phyloP scores from a whole-genome alignment of 345 rosid species.

The Melastoma malabathricum region DNA sequence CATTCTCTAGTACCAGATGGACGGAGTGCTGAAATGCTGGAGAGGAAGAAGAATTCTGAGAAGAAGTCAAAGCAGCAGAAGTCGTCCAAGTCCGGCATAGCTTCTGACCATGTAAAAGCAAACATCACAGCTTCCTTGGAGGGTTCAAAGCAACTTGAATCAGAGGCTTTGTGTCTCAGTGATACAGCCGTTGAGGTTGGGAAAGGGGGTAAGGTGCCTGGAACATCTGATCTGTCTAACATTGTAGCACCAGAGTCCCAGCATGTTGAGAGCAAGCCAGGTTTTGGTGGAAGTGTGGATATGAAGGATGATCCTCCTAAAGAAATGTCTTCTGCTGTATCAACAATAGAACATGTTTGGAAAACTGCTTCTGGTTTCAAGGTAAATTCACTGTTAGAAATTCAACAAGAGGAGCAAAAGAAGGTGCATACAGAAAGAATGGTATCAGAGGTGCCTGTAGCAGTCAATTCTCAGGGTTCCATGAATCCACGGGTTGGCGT shows the following conservation, averaged over 20 bases:
- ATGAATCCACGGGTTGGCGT: constrained; percentile 74
- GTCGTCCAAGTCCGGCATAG: constrained; percentile 32
- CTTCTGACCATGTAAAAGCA: constrained; percentile 43
- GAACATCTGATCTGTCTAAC: too few species aligned
- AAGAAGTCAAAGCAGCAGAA: constrained; percentile 84
- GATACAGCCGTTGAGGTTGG: constrained; percentile 16
- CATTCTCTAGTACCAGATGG: constrained; percentile 19
- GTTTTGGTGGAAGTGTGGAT: constrained; percentile 18
- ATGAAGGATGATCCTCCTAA: constrained; percentile 20
- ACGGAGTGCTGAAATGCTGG: constrained; percentile 39
- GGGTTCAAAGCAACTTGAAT: constrained; percentile 34
- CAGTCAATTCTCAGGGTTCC: constrained; percentile 25
- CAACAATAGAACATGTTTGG: constrained; percentile 53
- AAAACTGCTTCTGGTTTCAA: constrained; percentile 94
- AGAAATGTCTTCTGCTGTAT: constrained; percentile 10
- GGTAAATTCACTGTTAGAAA: constrained; percentile 86
- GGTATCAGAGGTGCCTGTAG: constrained; percentile 33
- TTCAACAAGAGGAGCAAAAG: constrained; percentile 88
- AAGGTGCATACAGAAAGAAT: constrained; percentile 41
- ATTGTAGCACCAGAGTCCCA: too few species aligned
- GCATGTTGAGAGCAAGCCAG: background rate
- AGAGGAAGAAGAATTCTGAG: constrained; percentile 49
- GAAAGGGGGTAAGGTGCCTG: too few species aligned
- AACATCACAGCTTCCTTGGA: constrained; percentile 23
- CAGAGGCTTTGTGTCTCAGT: constrained; percentile 20